Evolutionary conservation across 805 yeast genomes (phyloP), one percentile per base, ranked within the genome.

Genomic region (Candida ipomoeae): DNA sequence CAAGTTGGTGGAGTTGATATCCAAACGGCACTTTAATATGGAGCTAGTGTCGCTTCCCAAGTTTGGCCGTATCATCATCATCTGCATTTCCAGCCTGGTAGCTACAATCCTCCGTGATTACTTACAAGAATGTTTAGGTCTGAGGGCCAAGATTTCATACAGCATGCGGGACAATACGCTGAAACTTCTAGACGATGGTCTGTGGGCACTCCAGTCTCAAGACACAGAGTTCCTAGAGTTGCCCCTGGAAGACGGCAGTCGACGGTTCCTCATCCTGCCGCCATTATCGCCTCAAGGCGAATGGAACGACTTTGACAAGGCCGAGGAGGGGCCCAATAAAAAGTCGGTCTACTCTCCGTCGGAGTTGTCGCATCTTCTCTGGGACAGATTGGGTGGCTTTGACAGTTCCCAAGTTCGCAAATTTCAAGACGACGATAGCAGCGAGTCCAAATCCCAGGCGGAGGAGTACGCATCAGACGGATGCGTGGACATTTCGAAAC

Each of bases 201-300:
- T 54, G 52, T 56, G 60, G 61, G 51, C 51, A 6, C 50, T 55
- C 3, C 38, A 42, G 40, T 37, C 50, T 1, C 52, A 48, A 18
- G 54, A 55, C 20, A 54, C 56, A 6, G 67, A 69, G 15, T 73
- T 64, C 52, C 59, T 73, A 46, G 77, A 72, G 54, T 56, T 73
- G 15, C 78, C 78, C 5, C 65, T 65, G 57, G 75, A 73, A 40
- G 63, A 54, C 7, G 72, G 68, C 13, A 64, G 68, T 45, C 61
- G 66, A 35, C 49, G 77, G 14, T 73, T 72, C 48, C 67, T 73
- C 42, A 73, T 73, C n/a, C 70, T 73, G 44, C 78, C 78, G 3
- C 78, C 78, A 6, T 55, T 69, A 7, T 71, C 76, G 8, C 78
- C 78, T 0, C 77, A 73, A 3, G 57, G 71, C 0, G 78, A 68